phyloP scores from a whole-genome alignment of 306 rosid species.

The Trifolium dubium region DNA sequence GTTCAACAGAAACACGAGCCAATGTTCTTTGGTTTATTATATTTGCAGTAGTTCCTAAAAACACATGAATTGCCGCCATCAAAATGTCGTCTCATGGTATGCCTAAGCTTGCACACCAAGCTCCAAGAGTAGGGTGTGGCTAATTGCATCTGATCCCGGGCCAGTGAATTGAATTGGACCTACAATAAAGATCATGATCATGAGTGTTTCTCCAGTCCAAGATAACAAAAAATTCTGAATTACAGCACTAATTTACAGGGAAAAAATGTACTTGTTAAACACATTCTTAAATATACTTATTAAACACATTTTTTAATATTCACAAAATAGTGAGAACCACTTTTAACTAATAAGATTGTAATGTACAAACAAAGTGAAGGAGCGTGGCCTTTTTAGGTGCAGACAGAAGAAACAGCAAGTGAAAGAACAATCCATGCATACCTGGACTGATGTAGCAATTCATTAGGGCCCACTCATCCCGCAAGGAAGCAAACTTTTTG shows the following conservation, averaged over 20 bases:
- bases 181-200: conserved; percentile 39
- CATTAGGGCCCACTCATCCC: conserved; percentile 94
- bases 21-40: conserved; percentile 30
- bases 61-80: conserved; percentile 32
- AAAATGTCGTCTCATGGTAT: conserved; percentile 16
- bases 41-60: conserved; percentile 24
- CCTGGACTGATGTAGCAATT: conserved; percentile 94
- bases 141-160: conserved; percentile 71
- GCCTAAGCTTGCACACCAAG: conserved; percentile 69
- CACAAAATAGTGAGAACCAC: neutral
- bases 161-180: conserved; percentile 96
- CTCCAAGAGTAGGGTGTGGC: conserved; percentile 85
- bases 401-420: conserved; percentile 17
- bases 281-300: neutral
- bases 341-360: neutral
- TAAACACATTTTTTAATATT: neutral
- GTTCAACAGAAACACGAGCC: conserved; percentile 6
- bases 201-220: conserved; percentile 25
- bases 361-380: neutral
- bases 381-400: conserved; percentile 14
- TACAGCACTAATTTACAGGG: neutral
- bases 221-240: conserved; percentile 1
- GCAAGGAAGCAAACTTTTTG: conserved; percentile 79
- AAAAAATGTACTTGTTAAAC: neutral
- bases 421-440: conserved; percentile 39